Conservation (phyloP, 2,329 filamentous ascomycete species). For the Blastomyces percursus region DNA sequence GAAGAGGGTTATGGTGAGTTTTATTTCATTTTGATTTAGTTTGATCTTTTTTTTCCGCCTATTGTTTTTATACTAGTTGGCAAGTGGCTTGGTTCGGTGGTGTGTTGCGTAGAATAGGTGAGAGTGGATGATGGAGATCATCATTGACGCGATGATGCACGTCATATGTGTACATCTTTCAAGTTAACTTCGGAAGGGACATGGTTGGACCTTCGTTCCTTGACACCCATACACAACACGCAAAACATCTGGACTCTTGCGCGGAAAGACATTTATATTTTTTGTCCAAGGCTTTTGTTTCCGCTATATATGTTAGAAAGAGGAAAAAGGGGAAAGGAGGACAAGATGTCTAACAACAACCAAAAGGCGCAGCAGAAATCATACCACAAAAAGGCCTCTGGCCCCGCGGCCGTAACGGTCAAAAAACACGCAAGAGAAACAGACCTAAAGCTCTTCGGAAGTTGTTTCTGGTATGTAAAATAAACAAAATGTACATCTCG, state of each 20-base stretch:
- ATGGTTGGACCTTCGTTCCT: neutral
- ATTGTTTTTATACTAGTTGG: neutral
- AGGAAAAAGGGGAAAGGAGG: constrained; percentile 15
- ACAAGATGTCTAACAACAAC: constrained; percentile 37
- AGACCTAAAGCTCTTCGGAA: constrained; percentile 66
- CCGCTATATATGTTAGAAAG: constrained; percentile 9
- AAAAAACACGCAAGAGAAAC: constrained; percentile 59
- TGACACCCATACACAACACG: neutral
- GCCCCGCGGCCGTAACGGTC: constrained; percentile 56
- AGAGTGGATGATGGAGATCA: neutral
- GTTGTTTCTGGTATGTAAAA: constrained; percentile 61
- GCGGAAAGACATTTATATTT: neutral
- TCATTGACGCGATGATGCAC: neutral
- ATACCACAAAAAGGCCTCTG: constrained; percentile 61
- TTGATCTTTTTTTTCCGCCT: neutral
- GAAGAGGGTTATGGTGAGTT: constrained; percentile 48
- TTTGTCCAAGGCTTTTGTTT: constrained; percentile 4
- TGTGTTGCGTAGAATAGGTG: neutral
- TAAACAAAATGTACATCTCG: neutral
- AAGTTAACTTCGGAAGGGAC: neutral
- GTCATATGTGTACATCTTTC: neutral
- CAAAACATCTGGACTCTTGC: neutral
- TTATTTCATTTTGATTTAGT: constrained; percentile 7
- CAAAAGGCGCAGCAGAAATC: constrained; percentile 49
- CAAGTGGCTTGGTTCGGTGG: neutral